Conservation (phyloP, 2,329 filamentous ascomycete species). For the Ustulina deusta region DNA sequence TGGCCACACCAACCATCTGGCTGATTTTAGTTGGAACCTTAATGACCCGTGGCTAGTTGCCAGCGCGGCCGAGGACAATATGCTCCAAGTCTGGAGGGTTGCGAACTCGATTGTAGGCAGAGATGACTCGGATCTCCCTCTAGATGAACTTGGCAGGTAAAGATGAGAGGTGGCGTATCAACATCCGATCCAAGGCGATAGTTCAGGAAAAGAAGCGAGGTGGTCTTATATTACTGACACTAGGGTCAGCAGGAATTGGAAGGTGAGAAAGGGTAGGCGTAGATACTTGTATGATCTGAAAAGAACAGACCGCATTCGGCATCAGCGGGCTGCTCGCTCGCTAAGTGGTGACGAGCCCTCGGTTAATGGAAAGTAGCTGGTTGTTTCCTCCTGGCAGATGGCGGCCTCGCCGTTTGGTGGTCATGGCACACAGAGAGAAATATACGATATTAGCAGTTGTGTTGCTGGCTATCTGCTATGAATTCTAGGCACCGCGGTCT, state of each 20-base stretch:
- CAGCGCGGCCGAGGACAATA: constrained; percentile 95
- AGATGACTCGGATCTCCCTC: constrained; percentile 78
- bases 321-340: constrained; percentile 26
- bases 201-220: not conserved
- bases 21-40: constrained; percentile 97
- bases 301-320: constrained; percentile 30
- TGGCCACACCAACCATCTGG: constrained; percentile 95
- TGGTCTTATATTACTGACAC: constrained; percentile 23
- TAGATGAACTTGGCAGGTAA: constrained; percentile 80
- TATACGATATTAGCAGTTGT: not conserved
- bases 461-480: not conserved
- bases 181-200: constrained; percentile 29
- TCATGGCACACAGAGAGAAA: not conserved
- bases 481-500: not conserved
- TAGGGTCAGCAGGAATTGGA: constrained; percentile 27
- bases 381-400: not conserved
- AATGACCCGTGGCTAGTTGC: constrained; percentile 98
- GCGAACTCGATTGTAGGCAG: constrained; percentile 84
- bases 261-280: constrained; percentile 33
- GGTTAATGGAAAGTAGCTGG: constrained; percentile 3
- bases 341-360: constrained; percentile 14
- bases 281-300: constrained; percentile 38
- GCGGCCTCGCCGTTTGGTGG: not conserved
- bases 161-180: constrained; percentile 24
- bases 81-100: constrained; percentile 94